Evolutionary conservation across 257 asterid species (phyloP).

Genomic region (Capsicum rhomboideum): DNA sequence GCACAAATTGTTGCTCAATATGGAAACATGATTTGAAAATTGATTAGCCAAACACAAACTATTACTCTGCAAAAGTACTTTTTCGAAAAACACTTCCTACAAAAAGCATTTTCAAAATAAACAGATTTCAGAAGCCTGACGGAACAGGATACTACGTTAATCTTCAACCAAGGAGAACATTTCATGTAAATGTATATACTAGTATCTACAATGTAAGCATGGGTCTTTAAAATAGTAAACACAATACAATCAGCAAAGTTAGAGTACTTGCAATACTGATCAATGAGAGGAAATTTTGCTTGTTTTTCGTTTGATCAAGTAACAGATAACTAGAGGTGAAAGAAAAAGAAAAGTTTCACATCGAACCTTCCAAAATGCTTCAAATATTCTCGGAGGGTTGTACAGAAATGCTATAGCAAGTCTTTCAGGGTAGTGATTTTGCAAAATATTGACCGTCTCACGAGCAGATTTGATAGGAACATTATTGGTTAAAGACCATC

Average conservation of each 20-base stretch:
- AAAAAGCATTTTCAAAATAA: too few relatives aligned
- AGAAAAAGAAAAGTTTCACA: background rate
- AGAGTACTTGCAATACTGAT: background rate
- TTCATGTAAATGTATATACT: background rate
- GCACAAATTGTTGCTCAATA: background rate
- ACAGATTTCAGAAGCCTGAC: background rate
- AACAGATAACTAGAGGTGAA: background rate
- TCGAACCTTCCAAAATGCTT: slow-evolving; percentile 93
- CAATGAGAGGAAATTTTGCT: background rate
- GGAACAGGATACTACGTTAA: background rate
- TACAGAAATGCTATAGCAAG: slow-evolving; percentile 74
- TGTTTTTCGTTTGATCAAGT: background rate
- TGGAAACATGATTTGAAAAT: too few relatives aligned
- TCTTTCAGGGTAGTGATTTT: slow-evolving; percentile 90
- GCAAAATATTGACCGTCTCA: slow-evolving; percentile 64
- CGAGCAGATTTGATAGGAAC: slow-evolving; percentile 83
- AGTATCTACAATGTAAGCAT: background rate
- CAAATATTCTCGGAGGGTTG: slow-evolving; percentile 86
- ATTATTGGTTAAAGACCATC: slow-evolving; percentile 72
- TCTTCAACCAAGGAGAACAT: background rate
- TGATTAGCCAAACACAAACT: background rate
- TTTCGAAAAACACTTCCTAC: background rate
- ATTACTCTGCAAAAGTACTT: background rate
- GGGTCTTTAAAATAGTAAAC: background rate
- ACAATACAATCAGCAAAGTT: background rate